Conservation (phyloP, 177 flowering plant genomes). For the Vitis hybrid region DNA sequence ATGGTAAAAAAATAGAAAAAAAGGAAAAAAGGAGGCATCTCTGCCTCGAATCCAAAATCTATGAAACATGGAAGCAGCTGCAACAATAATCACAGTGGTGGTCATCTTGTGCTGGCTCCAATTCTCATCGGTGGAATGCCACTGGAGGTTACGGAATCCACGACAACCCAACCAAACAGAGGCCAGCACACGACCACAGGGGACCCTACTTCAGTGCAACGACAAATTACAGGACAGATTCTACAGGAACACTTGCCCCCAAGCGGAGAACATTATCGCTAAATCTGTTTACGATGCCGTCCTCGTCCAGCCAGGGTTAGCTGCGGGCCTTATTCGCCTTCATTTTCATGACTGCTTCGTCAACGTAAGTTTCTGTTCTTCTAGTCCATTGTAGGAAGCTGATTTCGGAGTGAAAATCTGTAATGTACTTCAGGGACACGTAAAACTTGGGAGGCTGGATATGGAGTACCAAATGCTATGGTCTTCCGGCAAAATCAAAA, state of each 20-base stretch:
- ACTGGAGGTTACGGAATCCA: too few species aligned
- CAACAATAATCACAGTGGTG: neutral
- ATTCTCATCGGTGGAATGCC: neutral
- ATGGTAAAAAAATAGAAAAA: too few species aligned
- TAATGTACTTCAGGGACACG: neutral
- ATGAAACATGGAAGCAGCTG: neutral
- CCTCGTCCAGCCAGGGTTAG: neutral
- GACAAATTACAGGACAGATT: conserved; percentile 12
- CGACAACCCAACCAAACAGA: too few species aligned
- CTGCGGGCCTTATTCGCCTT: conserved; percentile 30
- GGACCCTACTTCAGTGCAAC: too few species aligned
- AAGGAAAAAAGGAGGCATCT: too few species aligned
- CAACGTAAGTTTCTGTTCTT: conserved; percentile 13
- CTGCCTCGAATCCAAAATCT: neutral
- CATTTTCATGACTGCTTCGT: conserved; percentile 45
- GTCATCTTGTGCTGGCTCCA: neutral
- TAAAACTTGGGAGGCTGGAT: neutral
- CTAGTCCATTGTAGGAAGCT: too few species aligned
- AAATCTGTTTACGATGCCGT: conserved; percentile 2
- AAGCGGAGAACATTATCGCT: conserved; percentile 20
- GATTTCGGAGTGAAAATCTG: neutral
- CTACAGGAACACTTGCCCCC: conserved; percentile 25
- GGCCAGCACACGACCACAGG: too few species aligned
- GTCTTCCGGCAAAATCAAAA: too few species aligned
- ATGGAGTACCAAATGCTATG: too few species aligned